Evolutionary conservation across 805 yeast species (phyloP).

Genomic region (Candida xyloterini): DNA sequence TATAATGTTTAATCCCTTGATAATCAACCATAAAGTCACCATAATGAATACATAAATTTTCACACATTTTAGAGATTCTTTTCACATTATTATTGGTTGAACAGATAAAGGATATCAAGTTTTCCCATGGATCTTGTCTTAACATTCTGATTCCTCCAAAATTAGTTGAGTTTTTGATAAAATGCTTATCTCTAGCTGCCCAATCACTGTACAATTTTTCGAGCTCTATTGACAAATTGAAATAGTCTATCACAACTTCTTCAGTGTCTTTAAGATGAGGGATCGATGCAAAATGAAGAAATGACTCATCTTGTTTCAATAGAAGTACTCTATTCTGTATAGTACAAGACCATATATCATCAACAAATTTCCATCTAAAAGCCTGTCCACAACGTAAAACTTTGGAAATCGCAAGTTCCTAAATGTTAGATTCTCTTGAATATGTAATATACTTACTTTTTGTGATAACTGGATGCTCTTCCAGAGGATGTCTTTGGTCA

Average conservation of each 20-base stretch:
- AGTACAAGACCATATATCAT: slow-evolving; percentile 65
- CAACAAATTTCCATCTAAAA: slow-evolving; percentile 68
- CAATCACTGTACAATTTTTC: slow-evolving; percentile 56
- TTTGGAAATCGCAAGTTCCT: slow-evolving; percentile 57
- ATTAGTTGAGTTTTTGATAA: slow-evolving; percentile 34
- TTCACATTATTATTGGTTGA: slow-evolving; percentile 95
- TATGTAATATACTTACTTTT: slow-evolving; percentile 18
- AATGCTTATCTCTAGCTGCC: slow-evolving; percentile 53
- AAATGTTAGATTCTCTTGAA: neutral
- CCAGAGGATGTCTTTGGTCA: slow-evolving; percentile 30
- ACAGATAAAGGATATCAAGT: slow-evolving; percentile 84
- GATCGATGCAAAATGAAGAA: slow-evolving; percentile 51
- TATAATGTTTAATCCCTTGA: slow-evolving; percentile 56
- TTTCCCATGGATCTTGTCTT: slow-evolving; percentile 97
- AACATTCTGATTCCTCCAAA: slow-evolving; percentile 78
- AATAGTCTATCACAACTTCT: slow-evolving; percentile 58
- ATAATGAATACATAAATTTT: slow-evolving; percentile 63
- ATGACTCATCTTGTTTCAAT: slow-evolving; percentile 53
- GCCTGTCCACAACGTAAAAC: slow-evolving; percentile 86
- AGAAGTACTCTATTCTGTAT: slow-evolving; percentile 58
- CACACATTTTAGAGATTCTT: slow-evolving; percentile 91
- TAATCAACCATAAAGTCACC: slow-evolving; percentile 58
- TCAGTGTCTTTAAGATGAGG: slow-evolving; percentile 37
- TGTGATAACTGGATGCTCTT: slow-evolving; percentile 24
- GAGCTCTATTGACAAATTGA: slow-evolving; percentile 60